A percentile compares a stretch with the other conserved stretches of the same genome.
phyloP scores from a whole-genome alignment of 768 basidiomycete species.

The Trametopsis cervina region DNA sequence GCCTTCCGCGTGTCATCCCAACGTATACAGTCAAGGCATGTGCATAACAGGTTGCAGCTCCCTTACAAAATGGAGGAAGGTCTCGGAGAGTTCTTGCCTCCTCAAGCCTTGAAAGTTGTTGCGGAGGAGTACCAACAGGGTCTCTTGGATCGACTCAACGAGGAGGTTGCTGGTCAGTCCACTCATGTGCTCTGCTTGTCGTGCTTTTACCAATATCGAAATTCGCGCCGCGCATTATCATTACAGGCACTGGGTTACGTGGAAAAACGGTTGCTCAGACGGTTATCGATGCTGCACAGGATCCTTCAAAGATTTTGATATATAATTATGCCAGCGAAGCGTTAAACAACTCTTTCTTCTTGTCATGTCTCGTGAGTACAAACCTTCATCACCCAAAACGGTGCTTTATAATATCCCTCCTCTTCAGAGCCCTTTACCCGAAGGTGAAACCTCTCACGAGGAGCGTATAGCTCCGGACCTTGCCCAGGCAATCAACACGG shows the following conservation, averaged over 20 bases:
- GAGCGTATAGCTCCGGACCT: constrained; percentile 31
- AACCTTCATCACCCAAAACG: not conserved
- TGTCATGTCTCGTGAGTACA: constrained; percentile 70
- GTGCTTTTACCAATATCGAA: too few relatives aligned
- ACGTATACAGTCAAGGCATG: constrained; percentile 21
- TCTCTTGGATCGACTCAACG: constrained; percentile 68
- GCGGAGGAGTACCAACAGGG: constrained; percentile 86
- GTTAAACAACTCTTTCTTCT: constrained; percentile 93
- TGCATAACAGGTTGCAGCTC: constrained; percentile 49
- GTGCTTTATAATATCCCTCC: constrained; percentile 1
- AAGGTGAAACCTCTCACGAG: constrained; percentile 22
- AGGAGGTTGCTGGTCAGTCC: constrained; percentile 60
- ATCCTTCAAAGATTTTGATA: constrained; percentile 53
- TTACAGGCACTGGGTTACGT: constrained; percentile 48
- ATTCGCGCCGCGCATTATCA: too few relatives aligned
- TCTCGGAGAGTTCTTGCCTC: constrained; percentile 72
- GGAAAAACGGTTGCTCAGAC: constrained; percentile 61
- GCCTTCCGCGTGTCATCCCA: constrained; percentile 4
- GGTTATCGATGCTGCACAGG: constrained; percentile 56
- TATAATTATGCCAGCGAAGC: constrained; percentile 93
- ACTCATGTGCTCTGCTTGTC: not conserved
- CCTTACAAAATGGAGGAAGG: constrained; percentile 67
- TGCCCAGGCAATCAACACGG: constrained; percentile 28
- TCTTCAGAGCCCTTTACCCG: constrained; percentile 28
- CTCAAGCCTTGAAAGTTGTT: constrained; percentile 60